Percentiles rank a stretch among this genome's conserved stretches.
These are phyloP conservation scores for Scleromitrula shiraiana DNA, from an alignment of 2,329 filamentous ascomycete species.

Conservation along the genomic window DNA sequence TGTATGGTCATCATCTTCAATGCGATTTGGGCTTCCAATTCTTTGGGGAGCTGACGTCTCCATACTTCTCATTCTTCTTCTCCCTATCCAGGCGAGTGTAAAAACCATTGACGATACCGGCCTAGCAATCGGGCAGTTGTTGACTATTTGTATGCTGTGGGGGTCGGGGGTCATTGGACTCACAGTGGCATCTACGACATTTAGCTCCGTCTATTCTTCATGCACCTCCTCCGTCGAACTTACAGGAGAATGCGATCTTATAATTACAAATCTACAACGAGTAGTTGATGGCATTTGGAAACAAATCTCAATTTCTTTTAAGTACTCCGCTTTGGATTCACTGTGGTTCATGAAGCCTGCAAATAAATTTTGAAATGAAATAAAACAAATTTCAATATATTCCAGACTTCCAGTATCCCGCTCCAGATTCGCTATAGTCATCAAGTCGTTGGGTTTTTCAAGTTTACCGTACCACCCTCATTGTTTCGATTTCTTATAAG, in stretches of 20 bases:
- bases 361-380: too few relatives aligned
- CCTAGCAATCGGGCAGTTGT: constrained; percentile 29
- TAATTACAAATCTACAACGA: too few relatives aligned
- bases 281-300: too few relatives aligned
- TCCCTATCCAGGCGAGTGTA: constrained; percentile 32
- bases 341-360: too few relatives aligned
- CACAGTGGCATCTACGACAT: constrained; percentile 30
- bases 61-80: not conserved
- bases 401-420: too few relatives aligned
- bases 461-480: too few relatives aligned
- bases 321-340: too few relatives aligned
- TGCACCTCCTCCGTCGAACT: not conserved
- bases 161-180: constrained; percentile 32
- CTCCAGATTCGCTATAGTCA: too few relatives aligned
- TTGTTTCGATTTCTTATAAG: too few relatives aligned
- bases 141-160: constrained; percentile 32
- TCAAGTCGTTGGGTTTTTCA: too few relatives aligned
- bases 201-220: constrained; percentile 27
- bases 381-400: too few relatives aligned
- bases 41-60: not conserved
- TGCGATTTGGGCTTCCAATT: not conserved
- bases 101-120: constrained; percentile 30
- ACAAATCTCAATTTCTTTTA: too few relatives aligned
- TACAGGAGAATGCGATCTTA: not conserved
- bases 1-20: not conserved